Conservation (phyloP, 164 flowering plant genomes). For the Cinnamomum chago region DNA sequence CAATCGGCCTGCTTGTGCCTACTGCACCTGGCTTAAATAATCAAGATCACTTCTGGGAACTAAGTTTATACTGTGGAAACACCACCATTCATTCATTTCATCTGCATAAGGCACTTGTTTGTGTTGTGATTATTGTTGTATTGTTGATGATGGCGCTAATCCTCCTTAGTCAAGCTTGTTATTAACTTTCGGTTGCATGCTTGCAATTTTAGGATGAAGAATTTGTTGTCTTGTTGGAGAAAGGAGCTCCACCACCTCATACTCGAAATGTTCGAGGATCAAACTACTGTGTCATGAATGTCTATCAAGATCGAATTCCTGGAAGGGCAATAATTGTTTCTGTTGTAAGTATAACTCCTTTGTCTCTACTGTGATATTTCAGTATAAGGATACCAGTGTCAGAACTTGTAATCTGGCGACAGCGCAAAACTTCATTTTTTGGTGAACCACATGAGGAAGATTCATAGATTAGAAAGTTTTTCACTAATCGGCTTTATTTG, state of each 20-base stretch:
- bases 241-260: constrained; percentile 63
- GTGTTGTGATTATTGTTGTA: not conserved
- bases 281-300: constrained; percentile 80
- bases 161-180: not conserved
- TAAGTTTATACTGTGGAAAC: not conserved
- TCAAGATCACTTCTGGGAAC: not conserved
- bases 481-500: not conserved
- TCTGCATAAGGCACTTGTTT: not conserved
- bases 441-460: not conserved
- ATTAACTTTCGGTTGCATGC: not conserved
- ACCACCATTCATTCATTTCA: not conserved
- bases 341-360: constrained; percentile 72
- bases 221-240: constrained; percentile 61
- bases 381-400: too few relatives aligned
- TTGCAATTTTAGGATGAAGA: constrained; percentile 62
- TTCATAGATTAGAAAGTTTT: not conserved
- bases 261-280: constrained; percentile 86
- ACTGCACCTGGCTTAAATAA: not conserved
- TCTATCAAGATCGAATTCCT: constrained; percentile 84
- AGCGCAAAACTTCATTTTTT: too few relatives aligned
- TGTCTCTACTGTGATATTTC: not conserved
- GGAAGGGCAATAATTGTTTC: constrained; percentile 91
- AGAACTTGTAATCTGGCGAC: too few relatives aligned
- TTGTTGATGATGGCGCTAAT: not conserved
- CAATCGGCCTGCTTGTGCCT: not conserved